Evolutionary conservation across 2,329 filamentous ascomycete species (phyloP).

Genomic region (Ceratocystis papillata): DNA sequence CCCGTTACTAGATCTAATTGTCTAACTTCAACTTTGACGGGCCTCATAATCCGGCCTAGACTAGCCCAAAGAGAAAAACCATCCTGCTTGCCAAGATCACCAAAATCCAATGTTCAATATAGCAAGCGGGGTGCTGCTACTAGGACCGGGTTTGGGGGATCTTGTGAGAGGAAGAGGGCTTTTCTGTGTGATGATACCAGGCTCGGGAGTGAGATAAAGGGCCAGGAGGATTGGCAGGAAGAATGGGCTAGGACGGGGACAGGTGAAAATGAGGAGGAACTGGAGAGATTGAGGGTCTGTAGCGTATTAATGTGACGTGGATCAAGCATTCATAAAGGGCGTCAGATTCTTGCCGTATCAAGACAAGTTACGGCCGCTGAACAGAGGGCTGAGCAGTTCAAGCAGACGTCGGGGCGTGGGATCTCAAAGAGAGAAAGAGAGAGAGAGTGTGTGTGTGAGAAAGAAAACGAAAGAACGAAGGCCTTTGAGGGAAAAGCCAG

Average conservation of each 20-base stretch:
- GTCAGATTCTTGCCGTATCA: conserved; percentile 11
- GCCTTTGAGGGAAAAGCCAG: background rate
- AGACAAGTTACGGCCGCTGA: conserved; percentile 3
- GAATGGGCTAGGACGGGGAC: background rate
- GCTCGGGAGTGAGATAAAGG: background rate
- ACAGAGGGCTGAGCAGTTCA: conserved; percentile 1
- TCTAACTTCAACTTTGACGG: background rate
- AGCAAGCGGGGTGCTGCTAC: background rate
- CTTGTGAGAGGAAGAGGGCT: conserved; percentile 1
- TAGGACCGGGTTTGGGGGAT: background rate
- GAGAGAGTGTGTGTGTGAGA: background rate
- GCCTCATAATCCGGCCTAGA: background rate
- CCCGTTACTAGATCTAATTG: background rate
- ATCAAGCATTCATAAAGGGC: conserved; percentile 1
- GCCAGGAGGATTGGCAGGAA: background rate
- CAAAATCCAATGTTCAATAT: conserved; percentile 3
- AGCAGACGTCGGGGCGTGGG: background rate
- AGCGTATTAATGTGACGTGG: conserved; percentile 8
- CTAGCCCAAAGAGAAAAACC: background rate
- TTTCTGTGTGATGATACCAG: background rate
- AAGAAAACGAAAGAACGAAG: background rate
- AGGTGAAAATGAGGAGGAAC: background rate
- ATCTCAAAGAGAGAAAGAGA: background rate
- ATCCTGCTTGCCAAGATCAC: conserved; percentile 11
- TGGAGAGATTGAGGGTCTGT: background rate